Conservation (phyloP, 805 yeast species). For the Candida xiaguanensis region DNA sequence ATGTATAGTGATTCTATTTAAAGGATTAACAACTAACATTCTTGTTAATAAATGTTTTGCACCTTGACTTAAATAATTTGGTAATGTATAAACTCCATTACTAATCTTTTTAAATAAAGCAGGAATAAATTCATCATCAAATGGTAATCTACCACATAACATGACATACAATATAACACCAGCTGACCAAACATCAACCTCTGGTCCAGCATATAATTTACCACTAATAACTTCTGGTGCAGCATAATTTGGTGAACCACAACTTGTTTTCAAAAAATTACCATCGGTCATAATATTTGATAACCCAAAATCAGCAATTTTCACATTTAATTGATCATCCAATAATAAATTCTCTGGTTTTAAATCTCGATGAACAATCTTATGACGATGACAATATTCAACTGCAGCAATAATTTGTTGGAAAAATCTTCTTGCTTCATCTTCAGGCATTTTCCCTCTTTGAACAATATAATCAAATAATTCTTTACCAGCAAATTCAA, state of each 20-base stretch:
- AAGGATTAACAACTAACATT: conserved; percentile 93
- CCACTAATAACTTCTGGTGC: conserved; percentile 97
- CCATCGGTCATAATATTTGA: conserved; percentile 98
- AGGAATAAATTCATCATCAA: conserved; percentile 95
- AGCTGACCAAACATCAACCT: conserved; percentile 97
- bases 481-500: conserved; percentile 95
- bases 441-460: conserved; percentile 87
- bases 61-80: conserved; percentile 80
- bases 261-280: conserved; percentile 86
- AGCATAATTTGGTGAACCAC: conserved; percentile 97
- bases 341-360: conserved; percentile 90
- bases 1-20: conserved; percentile 87
- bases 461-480: conserved; percentile 93
- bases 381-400: conserved; percentile 93
- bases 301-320: conserved; percentile 94
- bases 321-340: conserved; percentile 87
- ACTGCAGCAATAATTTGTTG: conserved; percentile 97
- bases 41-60: conserved; percentile 78
- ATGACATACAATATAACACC: conserved; percentile 94
- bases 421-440: conserved; percentile 87
- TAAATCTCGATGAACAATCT: conserved; percentile 93
- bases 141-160: conserved; percentile 93
- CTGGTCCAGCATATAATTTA: conserved; percentile 94
- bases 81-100: conserved; percentile 88
- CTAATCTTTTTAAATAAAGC: conserved; percentile 88